Evolutionary conservation across 2,329 filamentous ascomycete genomes (phyloP), one percentile per base, ranked within the genome.

Genomic region (Waltergamsia citrina): DNA sequence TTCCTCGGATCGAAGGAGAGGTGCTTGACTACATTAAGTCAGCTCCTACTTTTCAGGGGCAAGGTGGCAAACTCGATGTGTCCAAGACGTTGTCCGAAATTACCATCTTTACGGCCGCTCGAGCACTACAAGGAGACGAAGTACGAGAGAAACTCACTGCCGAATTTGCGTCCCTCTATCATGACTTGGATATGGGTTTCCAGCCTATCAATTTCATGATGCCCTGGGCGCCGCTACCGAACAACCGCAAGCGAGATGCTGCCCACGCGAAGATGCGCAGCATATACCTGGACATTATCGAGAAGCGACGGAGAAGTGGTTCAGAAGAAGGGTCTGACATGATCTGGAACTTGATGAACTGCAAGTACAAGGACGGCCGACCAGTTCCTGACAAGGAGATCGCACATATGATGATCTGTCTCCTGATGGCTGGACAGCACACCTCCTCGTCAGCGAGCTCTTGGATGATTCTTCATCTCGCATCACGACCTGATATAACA

Each of bases 381-480:
- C 59, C 66, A 0, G 59, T 88, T 2, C 78, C 83, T 0, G 83
- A 90, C 52, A 70, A 77, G 44, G 83, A 90, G 51, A 75, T 90
- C 33, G 82, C 83, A 0, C 33, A 35, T 16, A 35, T 35, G 33
- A 87, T 90, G 84, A 90, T 90, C 49, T 82, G 83, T 0, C 68
- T 90, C 12, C 69, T 90, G 33, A 88, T 92, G 83, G 84, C 79
- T 9, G 84, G 84, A 33, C 84, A 92, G 51, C 84, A 90, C 60
- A 83, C 81, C 2, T 87, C 82, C 0, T 81, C 83, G 5, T 79
- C 82, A 1, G 81, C 81, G n/a, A 77, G 77, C 44, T 70, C 79
- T 7, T 90, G 83, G 83, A 84, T 86, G 43, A 60, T 88, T 44
- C 67, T 88, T 10, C 79, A 77, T 32, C 69, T 90, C 3, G 83